Evolutionary conservation across 75 land plant genomes (phyloP), one percentile per base, ranked within the genome.

Genomic region (Chamaecyparis obtusa): DNA sequence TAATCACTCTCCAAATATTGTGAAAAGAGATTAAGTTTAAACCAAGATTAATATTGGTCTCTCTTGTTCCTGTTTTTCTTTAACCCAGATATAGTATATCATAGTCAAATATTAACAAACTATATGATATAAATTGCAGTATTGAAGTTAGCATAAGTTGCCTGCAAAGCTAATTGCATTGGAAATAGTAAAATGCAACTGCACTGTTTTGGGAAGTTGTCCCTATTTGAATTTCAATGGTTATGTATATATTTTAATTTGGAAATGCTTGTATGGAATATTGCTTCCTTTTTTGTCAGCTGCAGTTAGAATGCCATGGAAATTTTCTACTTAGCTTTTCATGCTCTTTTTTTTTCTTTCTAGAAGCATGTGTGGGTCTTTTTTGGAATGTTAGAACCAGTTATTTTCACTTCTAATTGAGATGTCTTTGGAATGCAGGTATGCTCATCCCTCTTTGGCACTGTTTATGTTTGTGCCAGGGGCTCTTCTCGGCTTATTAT

Each of bases 371-470:
- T 10, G 76, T 6, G 13, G 76, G 3, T 72, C 13, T 72, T 64
- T 72, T 72, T 35, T 72, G 36, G 36, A 72, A 72, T 72, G 33
- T 72, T 6, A 72, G 33, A 33, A 2, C 76, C 76, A 9, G 1
- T 32, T 32, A 32, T 33, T 72, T 72, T 33, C 36, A 33, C 36
- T 10, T 72, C 36, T 32, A 86, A 37, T 24, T 35, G 27, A 74
- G 19, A 17, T 88, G 13, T 43, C 75, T 56, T 37, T 54, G 7
- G 35, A 54, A 57, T 91, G 69, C 89, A 96, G 97, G 97, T 96
- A 95, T 93, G 92, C 96, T 56, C 92, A 92, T 83, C 99, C 99
- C 60, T 93, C 86, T 84, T 89, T 96, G 88, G 98, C 98, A 78
- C 92, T 94, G 82, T 46, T 96, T 72, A 95, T 94, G 94, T 97